Base-by-base conservation (phyloP, 2,329 filamentous ascomycete genomes). In the Microdochium paspali region DNA sequence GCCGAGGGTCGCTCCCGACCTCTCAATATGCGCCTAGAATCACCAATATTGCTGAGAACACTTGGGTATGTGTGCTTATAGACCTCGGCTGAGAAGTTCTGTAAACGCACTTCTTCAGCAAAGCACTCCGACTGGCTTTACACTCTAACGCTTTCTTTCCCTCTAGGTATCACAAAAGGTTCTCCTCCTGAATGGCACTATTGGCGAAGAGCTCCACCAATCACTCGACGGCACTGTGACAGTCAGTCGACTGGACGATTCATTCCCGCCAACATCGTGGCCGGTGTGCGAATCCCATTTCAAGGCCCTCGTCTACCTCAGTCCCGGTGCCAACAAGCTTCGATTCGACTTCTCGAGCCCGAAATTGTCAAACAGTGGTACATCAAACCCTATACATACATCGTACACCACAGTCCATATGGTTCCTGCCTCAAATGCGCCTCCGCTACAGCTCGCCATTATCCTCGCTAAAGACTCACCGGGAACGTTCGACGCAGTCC, bases 231-330 rank as follows among this genome's bases (percentile, higher is more conserved):
- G 93, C 54, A 85, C 71, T 25, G 60, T 97, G 45, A 89, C 83
- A 2, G 78, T 96, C 51, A 84, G 77, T 58, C 86, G 93, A 58
- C 79, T 90, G 55, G 87, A 95, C 64, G 89, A 95, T 63, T 81
- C 72, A 51, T 95, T 96, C 62, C 90, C 91, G 6, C 71, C 87
- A 0, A 86, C 82, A 12, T 77, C 74, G 55, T 97, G 91, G 90
- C 91, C 90, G 1, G 91, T 96, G 10, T 84, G 76, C 61, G 84
- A 89, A 53, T 94, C 87, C 3, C 83, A 90, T 63, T 97, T 96
- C 75, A 97, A 97, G 68, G 85, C 85, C 4, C 73, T 97, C 25
- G 77, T 96, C 10, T 89, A 95, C 64, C 78, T 98, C n/a, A 81
- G 86, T 53, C 90, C 93, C 4, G 93, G 93, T 1, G 87, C 88